phyloP scores from a whole-genome alignment of 1,284 basidiomycete species.

The Earliella scabrosa region DNA sequence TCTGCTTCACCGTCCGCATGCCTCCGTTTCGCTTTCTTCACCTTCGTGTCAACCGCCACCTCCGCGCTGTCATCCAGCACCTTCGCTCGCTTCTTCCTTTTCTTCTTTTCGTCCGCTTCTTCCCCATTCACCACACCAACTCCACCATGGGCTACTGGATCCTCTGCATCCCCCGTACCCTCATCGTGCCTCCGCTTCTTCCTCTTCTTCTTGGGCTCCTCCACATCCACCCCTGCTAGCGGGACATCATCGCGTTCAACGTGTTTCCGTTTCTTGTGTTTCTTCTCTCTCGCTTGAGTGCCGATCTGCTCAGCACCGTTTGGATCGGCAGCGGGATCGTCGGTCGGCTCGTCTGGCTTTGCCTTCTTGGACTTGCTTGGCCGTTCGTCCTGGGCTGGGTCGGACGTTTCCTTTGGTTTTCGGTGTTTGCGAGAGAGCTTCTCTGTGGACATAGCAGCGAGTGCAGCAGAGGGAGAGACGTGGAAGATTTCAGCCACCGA shows the following conservation, averaged over 20 bases:
- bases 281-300: slow-evolving; percentile 10
- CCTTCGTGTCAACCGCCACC: neutral
- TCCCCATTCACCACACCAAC: slow-evolving; percentile 19
- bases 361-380: slow-evolving; percentile 18
- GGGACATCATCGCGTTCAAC: slow-evolving; percentile 1
- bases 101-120: slow-evolving; percentile 25
- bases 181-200: slow-evolving; percentile 20
- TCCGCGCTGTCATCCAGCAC: slow-evolving; percentile 1
- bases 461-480: neutral
- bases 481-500: slow-evolving; percentile 14
- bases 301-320: neutral
- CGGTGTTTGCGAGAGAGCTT: slow-evolving; percentile 17
- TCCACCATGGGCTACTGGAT: neutral
- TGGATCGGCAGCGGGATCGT: neutral
- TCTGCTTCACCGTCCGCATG: neutral
- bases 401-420: slow-evolving; percentile 9
- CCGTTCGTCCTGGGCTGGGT: neutral
- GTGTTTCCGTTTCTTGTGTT: slow-evolving; percentile 22
- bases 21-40: neutral
- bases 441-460: slow-evolving; percentile 3
- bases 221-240: neutral
- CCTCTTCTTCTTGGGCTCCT: slow-evolving; percentile 24
- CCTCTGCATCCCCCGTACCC: slow-evolving; percentile 19
- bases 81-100: slow-evolving; percentile 22
- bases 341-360: neutral